These are phyloP conservation scores for Puccinia novopanici DNA, from an alignment of 1,284 basidiomycete genomes.

Conservation along the genomic window DNA sequence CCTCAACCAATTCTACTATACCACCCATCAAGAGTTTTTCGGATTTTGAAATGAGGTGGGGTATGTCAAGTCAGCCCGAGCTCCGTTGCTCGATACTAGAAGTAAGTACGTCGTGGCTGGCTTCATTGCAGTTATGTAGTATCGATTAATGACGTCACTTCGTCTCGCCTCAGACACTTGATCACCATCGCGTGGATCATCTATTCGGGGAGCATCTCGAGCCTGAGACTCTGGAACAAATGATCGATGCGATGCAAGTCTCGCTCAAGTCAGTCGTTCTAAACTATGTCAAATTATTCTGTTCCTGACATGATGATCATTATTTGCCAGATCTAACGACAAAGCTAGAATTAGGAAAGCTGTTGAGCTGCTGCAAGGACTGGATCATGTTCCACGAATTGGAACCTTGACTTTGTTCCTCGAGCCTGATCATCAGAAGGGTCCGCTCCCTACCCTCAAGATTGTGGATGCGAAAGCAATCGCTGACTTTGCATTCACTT, in stretches of 20 bases:
- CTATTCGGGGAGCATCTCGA: conserved; percentile 35
- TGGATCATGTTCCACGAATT: conserved; percentile 28
- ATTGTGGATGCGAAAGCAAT: background rate
- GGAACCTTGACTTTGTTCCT: conserved; percentile 32
- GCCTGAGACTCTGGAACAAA: conserved; percentile 27
- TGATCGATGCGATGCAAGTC: conserved; percentile 19
- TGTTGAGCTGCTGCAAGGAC: background rate
- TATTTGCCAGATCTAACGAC: conserved; percentile 5
- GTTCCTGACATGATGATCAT: background rate
- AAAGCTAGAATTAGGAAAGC: background rate
- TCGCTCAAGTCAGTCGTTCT: background rate
- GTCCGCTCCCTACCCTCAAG: background rate
- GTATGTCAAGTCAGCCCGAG: conserved; percentile 14
- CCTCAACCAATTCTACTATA: background rate
- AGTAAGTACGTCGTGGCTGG: background rate
- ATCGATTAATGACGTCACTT: background rate
- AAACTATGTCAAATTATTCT: background rate
- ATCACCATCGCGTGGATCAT: background rate
- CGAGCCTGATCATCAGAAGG: conserved; percentile 3
- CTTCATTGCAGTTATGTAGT: too few species aligned
- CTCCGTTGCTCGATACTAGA: conserved; percentile 17
- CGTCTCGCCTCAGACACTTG: conserved; percentile 12
- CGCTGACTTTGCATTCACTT: background rate
- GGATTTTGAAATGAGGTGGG: conserved; percentile 35
- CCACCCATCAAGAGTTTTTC: conserved; percentile 3